Evolutionary conservation across 352 stramenopile species (phyloP).

Genomic region (Aphanomyces invadans): DNA sequence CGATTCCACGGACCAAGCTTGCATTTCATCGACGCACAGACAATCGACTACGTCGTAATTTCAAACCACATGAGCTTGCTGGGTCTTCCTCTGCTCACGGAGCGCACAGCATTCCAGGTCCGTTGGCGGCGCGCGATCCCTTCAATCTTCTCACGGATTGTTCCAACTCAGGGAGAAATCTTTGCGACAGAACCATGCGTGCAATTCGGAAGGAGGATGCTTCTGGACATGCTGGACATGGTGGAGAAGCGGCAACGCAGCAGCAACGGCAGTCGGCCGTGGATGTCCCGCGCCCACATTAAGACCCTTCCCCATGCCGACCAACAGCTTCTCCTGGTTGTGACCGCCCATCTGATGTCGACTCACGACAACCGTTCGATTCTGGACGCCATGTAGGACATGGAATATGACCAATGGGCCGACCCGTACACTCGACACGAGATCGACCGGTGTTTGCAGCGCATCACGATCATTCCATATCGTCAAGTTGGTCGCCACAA

Average conservation of each 20-base stretch:
- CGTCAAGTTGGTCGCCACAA: not conserved
- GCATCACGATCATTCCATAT: conserved; percentile 15
- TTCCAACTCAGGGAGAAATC: conserved; percentile 43
- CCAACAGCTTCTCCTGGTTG: conserved; percentile 8
- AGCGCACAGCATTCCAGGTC: conserved; percentile 64
- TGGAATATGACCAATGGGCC: conserved; percentile 22
- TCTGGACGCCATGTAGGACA: no score
- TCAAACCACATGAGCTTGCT: conserved; percentile 67
- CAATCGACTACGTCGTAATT: conserved; percentile 63
- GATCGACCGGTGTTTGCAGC: conserved; percentile 15
- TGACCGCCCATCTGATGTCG: no score
- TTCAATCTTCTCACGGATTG: not conserved
- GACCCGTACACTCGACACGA: conserved; percentile 21
- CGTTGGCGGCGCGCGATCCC: no score
- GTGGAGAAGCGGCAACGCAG: conserved; percentile 10
- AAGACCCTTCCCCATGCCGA: conserved; percentile 8
- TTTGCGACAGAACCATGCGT: conserved; percentile 68
- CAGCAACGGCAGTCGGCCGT: not conserved
- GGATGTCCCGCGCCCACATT: conserved; percentile 20
- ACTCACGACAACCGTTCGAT: no score
- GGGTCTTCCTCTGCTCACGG: conserved; percentile 63
- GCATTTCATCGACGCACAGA: conserved; percentile 38
- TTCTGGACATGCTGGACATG: conserved; percentile 49
- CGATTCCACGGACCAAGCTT: conserved; percentile 30
- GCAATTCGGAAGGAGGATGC: conserved; percentile 54